Evolutionary conservation across 2,329 filamentous ascomycete species (phyloP).

Genomic region (Drechslerella dactyloides): DNA sequence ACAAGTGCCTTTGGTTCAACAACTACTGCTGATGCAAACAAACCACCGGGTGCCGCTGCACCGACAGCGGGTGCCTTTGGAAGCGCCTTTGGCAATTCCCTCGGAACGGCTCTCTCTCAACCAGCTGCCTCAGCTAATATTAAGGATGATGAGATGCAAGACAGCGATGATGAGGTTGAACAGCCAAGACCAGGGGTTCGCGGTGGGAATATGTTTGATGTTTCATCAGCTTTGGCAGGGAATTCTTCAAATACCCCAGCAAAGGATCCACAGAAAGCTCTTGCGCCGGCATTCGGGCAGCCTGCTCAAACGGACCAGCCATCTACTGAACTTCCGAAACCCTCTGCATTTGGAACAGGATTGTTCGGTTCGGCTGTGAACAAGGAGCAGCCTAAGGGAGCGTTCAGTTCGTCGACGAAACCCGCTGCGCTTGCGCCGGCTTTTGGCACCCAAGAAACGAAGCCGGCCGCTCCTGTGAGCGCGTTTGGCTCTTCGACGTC

Average conservation of each 20-base stretch:
- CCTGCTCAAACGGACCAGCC: conserved; percentile 5
- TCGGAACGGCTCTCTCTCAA: conserved; percentile 47
- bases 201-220: conserved; percentile 46
- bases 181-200: conserved; percentile 37
- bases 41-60: conserved; percentile 8
- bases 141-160: conserved; percentile 51
- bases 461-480: conserved; percentile 12
- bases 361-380: conserved; percentile 46
- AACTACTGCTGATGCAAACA: conserved; percentile 27
- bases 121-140: conserved; percentile 41
- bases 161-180: conserved; percentile 44
- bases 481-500: conserved; percentile 30
- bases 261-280: conserved; percentile 27
- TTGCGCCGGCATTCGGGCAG: conserved; percentile 42
- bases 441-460: conserved; percentile 29
- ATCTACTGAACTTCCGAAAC: conserved; percentile 13
- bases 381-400: conserved; percentile 40
- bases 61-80: conserved; percentile 37
- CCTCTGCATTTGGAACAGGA: conserved; percentile 37
- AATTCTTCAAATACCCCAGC: conserved; percentile 17
- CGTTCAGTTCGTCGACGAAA: conserved; percentile 24
- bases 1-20: conserved; percentile 42
- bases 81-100: conserved; percentile 32
- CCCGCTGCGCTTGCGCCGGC: conserved; percentile 35
- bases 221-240: conserved; percentile 20